phyloP scores from a whole-genome alignment of 148 eudicot species.

The Fallopia convolvulus region DNA sequence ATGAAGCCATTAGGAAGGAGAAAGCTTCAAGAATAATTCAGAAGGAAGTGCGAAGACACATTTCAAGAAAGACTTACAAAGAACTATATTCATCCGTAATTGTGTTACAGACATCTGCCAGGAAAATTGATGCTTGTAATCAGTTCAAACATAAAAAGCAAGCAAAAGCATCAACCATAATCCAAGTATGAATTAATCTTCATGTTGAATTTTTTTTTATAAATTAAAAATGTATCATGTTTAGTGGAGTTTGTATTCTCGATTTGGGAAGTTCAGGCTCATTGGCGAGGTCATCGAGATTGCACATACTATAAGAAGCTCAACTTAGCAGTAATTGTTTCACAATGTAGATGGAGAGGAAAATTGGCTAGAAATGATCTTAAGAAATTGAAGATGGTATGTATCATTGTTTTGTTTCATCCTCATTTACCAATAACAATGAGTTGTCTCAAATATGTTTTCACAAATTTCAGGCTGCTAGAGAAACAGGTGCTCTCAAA shows the following conservation, averaged over 20 bases:
- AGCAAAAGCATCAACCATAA: slow-evolving; percentile 47
- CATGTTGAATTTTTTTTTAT: not conserved
- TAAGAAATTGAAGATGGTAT: slow-evolving; percentile 68
- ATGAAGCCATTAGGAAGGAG: slow-evolving; percentile 49
- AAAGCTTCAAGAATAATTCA: slow-evolving; percentile 73
- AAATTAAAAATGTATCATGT: not conserved
- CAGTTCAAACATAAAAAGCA: slow-evolving; percentile 59
- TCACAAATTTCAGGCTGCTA: slow-evolving; percentile 49
- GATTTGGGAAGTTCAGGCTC: slow-evolving; percentile 44
- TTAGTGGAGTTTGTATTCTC: slow-evolving; percentile 10
- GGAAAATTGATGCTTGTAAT: slow-evolving; percentile 60
- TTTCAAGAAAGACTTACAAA: slow-evolving; percentile 45
- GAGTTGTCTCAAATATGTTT: slow-evolving; percentile 13
- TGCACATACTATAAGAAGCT: slow-evolving; percentile 59
- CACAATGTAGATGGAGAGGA: slow-evolving; percentile 86
- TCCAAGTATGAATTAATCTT: slow-evolving; percentile 32
- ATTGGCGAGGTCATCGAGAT: slow-evolving; percentile 65
- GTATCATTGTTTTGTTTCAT: slow-evolving; percentile 3
- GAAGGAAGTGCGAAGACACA: slow-evolving; percentile 57
- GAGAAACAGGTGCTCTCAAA: slow-evolving; percentile 78
- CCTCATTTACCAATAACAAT: not conserved
- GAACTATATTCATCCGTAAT: slow-evolving; percentile 40
- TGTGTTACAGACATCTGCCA: slow-evolving; percentile 57
- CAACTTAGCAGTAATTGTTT: slow-evolving; percentile 44
- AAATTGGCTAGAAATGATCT: slow-evolving; percentile 66